Percentiles rank a stretch among this genome's conserved stretches.
Conservation (phyloP, 2,329 filamentous ascomycete species). For the Cladosporium cucumerinum region DNA sequence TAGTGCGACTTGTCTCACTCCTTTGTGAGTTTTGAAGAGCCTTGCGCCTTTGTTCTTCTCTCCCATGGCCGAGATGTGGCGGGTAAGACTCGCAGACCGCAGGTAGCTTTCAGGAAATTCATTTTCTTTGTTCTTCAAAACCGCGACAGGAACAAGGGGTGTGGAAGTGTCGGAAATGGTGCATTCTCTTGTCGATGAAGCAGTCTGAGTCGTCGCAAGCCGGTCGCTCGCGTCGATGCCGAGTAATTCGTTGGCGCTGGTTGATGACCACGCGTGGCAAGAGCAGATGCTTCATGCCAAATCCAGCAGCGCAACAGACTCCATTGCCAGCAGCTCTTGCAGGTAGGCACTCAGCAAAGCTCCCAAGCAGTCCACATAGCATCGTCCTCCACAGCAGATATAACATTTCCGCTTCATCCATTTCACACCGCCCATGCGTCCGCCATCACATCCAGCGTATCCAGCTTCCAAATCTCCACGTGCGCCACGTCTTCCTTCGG, state of each 20-base stretch:
- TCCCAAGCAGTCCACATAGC: neutral
- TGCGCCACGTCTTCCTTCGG: slow-evolving; percentile 38
- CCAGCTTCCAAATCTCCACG: slow-evolving; percentile 47
- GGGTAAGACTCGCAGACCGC: neutral
- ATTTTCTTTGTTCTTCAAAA: neutral
- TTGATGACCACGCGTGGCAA: neutral
- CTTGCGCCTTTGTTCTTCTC: neutral
- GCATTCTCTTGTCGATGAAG: neutral
- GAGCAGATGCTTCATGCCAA: neutral
- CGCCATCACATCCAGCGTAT: slow-evolving; percentile 33
- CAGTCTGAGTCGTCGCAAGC: neutral
- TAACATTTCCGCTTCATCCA: neutral
- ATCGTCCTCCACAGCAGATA: neutral
- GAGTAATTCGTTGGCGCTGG: neutral
- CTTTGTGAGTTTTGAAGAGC: neutral
- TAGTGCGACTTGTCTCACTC: neutral
- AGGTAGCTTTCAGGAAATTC: neutral
- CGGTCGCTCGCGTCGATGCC: neutral
- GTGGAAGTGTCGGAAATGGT: neutral
- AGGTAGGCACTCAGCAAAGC: neutral
- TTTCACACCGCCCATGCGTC: neutral
- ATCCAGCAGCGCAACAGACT: neutral
- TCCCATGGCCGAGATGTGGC: neutral
- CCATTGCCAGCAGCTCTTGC: neutral
- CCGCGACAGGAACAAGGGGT: neutral